Percentiles rank a stretch among this genome's conserved stretches.
These are phyloP conservation scores for Sungouiella blattae DNA, from an alignment of 805 yeast genomes.

Conservation along the genomic window DNA sequence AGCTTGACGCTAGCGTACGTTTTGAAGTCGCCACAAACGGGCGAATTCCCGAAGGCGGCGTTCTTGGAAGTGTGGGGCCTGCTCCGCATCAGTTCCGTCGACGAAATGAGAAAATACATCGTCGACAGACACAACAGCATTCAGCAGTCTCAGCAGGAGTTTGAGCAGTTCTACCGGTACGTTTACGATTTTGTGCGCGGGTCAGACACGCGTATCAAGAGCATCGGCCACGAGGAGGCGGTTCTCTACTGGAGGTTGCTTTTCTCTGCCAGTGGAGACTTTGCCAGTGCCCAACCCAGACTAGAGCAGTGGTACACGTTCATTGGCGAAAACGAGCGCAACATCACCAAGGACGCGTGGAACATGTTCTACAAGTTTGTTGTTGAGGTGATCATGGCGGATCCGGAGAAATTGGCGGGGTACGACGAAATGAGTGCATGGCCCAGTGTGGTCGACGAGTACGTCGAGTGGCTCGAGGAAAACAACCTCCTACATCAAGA, in stretches of 20 bases:
- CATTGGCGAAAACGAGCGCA: conserved; percentile 40
- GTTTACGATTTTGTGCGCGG: conserved; percentile 67
- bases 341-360: conserved; percentile 78
- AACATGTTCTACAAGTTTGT: conserved; percentile 72
- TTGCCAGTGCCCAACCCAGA: conserved; percentile 21
- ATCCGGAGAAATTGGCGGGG: conserved; percentile 45
- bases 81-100: conserved; percentile 26
- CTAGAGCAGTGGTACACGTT: conserved; percentile 59
- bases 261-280: conserved; percentile 25
- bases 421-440: conserved; percentile 86
- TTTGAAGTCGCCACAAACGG: conserved; percentile 63
- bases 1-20: conserved; percentile 70
- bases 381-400: conserved; percentile 41
- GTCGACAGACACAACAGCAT: conserved; percentile 4
- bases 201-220: conserved; percentile 46
- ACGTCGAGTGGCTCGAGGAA: conserved; percentile 54
- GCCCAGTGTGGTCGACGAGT: conserved; percentile 88
- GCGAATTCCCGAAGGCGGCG: conserved; percentile 47
- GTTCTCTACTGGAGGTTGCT: conserved; percentile 75
- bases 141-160: conserved; percentile 34
- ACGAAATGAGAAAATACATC: conserved; percentile 41
- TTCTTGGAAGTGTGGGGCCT: conserved; percentile 61
- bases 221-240: conserved; percentile 58
- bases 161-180: conserved; percentile 62
- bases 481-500: conserved; percentile 17